phyloP scores from a whole-genome alignment of 768 basidiomycete genomes.

The Pisolithus tinctorius region DNA sequence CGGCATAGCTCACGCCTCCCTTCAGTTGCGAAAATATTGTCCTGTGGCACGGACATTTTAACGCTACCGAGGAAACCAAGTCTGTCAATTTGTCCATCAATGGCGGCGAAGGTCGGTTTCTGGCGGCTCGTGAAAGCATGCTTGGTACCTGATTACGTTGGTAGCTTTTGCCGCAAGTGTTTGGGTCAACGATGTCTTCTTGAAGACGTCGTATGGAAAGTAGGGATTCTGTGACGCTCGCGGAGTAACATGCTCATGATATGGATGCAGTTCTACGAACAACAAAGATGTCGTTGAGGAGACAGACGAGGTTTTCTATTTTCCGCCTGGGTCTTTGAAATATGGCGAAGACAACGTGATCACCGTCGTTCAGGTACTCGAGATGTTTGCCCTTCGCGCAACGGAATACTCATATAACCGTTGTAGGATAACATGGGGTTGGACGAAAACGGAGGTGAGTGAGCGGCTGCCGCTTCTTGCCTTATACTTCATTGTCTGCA shows the following conservation, averaged over 20 bases:
- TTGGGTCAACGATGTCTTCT: constrained; percentile 69
- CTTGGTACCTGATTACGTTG: background rate
- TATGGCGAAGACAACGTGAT: constrained; percentile 63
- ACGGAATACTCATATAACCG: constrained; percentile 1
- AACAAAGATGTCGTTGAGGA: constrained; percentile 55
- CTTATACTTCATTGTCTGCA: constrained; percentile 2
- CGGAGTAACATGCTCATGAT: background rate
- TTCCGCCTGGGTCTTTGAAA: constrained; percentile 50
- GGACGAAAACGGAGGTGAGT: constrained; percentile 52
- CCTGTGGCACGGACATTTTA: constrained; percentile 80
- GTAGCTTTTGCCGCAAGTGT: constrained; percentile 74
- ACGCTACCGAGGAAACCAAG: constrained; percentile 49
- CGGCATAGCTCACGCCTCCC: constrained; percentile 1
- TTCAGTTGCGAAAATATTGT: constrained; percentile 75
- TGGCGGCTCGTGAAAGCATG: background rate
- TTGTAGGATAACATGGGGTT: constrained; percentile 73
- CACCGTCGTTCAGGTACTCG: constrained; percentile 64
- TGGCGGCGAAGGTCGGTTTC: constrained; percentile 58
- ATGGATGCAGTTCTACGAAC: constrained; percentile 53
- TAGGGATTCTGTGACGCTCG: constrained; percentile 25
- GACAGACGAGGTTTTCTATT: constrained; percentile 58
- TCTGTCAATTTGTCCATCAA: constrained; percentile 73
- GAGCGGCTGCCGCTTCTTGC: background rate
- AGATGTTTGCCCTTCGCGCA: background rate
- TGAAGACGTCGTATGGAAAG: constrained; percentile 73